Conservation (phyloP, 169 alveolate genomes). For the Cryptosporidium felis region DNA sequence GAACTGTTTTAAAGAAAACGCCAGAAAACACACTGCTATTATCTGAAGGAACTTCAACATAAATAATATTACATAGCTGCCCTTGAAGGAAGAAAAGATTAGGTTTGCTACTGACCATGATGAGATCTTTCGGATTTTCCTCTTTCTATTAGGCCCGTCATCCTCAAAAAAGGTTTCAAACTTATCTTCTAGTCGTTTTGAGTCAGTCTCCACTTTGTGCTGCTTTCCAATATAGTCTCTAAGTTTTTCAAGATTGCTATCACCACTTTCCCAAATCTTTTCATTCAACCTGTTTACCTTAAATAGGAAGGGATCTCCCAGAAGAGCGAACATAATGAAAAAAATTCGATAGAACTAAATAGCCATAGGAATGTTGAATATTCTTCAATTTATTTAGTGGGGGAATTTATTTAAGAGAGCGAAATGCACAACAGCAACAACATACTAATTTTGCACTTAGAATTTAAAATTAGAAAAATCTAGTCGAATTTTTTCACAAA, state of each 20-base stretch:
- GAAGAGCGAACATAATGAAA: conserved; percentile 8
- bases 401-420: too few relatives aligned
- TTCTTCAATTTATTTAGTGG: too few relatives aligned
- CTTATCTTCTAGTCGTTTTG: background rate
- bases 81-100: conserved; percentile 11
- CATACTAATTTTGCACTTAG: too few relatives aligned
- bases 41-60: background rate
- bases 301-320: conserved; percentile 48
- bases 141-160: background rate
- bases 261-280: conserved; percentile 9
- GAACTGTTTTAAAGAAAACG: conserved; percentile 20
- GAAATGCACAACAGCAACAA: too few relatives aligned
- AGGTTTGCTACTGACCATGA: background rate
- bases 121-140: background rate
- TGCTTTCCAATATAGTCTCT: background rate
- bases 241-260: background rate
- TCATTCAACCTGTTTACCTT: conserved; percentile 27
- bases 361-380: too few relatives aligned
- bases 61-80: conserved; percentile 5
- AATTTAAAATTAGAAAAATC: too few relatives aligned
- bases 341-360: too few relatives aligned
- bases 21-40: background rate
- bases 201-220: conserved; percentile 24
- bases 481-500: too few relatives aligned
- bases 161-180: background rate